Evolutionary conservation across 2,329 filamentous ascomycete genomes (phyloP).

Genomic region (Nothophoma quercina): DNA sequence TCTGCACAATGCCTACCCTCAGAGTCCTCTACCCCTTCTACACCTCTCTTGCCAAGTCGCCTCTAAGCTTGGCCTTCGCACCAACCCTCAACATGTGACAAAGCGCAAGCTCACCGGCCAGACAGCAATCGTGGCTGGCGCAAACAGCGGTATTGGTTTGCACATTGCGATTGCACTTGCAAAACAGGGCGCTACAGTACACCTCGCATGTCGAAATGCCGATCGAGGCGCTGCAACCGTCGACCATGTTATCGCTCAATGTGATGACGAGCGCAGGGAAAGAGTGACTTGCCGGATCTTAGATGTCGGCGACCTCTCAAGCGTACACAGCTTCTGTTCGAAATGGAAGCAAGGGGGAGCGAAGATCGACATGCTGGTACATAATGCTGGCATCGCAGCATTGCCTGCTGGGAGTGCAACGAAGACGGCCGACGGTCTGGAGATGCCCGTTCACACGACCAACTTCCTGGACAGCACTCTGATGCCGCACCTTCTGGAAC

Average conservation of each 20-base stretch:
- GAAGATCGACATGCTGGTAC: slow-evolving; percentile 26
- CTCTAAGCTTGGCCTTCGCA: slow-evolving; percentile 14
- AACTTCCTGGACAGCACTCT: slow-evolving; percentile 27
- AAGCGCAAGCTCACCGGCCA: slow-evolving; percentile 48
- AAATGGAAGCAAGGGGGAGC: slow-evolving; percentile 11
- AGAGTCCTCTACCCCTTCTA: slow-evolving; percentile 8
- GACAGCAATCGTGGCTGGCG: slow-evolving; percentile 60
- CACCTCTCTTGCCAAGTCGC: slow-evolving; percentile 13
- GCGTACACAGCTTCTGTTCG: slow-evolving; percentile 22
- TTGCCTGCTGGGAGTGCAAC: neutral
- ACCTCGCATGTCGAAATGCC: slow-evolving; percentile 25
- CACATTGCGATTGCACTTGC: slow-evolving; percentile 23
- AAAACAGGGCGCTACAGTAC: slow-evolving; percentile 22
- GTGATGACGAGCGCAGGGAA: neutral
- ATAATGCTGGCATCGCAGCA: slow-evolving; percentile 26
- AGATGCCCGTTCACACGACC: slow-evolving; percentile 19
- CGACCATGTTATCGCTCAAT: slow-evolving; percentile 7
- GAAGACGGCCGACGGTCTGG: slow-evolving; percentile 12
- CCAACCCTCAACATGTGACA: slow-evolving; percentile 14
- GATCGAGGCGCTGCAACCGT: slow-evolving; percentile 20
- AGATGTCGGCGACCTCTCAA: slow-evolving; percentile 19
- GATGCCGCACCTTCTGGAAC: slow-evolving; percentile 24
- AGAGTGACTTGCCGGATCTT: slow-evolving; percentile 18
- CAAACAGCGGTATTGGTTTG: slow-evolving; percentile 60
- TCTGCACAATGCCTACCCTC: neutral